These are phyloP conservation scores for Sordariomycetes sp. DNA, from an alignment of 2,329 filamentous ascomycete species.

Conservation along the genomic window DNA sequence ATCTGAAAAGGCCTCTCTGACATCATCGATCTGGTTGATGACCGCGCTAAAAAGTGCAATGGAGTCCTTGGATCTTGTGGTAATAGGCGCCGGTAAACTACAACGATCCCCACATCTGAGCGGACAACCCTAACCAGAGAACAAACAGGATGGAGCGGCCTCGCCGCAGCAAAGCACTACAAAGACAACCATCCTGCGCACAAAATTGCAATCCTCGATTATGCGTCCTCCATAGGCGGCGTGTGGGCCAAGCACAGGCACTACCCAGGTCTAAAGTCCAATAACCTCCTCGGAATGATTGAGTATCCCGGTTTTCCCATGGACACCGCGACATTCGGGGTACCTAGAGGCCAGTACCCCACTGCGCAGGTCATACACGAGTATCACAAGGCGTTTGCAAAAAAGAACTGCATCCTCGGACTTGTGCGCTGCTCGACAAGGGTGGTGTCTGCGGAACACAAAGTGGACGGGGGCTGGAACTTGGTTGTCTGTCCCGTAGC, in stretches of 20 bases:
- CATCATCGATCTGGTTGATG: background rate
- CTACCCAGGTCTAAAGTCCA: constrained; percentile 57
- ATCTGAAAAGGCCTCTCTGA: too few species aligned
- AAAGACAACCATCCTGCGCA: constrained; percentile 42
- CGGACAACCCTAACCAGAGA: background rate
- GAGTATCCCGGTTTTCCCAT: constrained; percentile 67
- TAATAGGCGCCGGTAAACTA: constrained; percentile 23
- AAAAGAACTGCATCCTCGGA: constrained; percentile 24
- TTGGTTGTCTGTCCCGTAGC: constrained; percentile 20
- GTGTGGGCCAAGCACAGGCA: constrained; percentile 56
- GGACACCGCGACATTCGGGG: constrained; percentile 35
- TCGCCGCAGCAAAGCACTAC: constrained; percentile 49
- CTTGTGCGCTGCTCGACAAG: constrained; percentile 24
- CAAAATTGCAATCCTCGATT: constrained; percentile 44
- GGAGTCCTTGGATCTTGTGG: constrained; percentile 3
- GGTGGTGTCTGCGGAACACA: constrained; percentile 28
- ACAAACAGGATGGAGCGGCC: constrained; percentile 33
- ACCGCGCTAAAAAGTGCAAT: background rate
- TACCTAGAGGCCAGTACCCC: constrained; percentile 31
- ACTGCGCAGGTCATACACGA: constrained; percentile 29
- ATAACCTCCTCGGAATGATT: constrained; percentile 61
- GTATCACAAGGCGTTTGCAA: constrained; percentile 32
- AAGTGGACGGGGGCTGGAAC: constrained; percentile 26
- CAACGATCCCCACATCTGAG: background rate
- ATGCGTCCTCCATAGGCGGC: constrained; percentile 45